Conservation (phyloP, 2,329 filamentous ascomycete species). For the Cladosporium sp. region DNA sequence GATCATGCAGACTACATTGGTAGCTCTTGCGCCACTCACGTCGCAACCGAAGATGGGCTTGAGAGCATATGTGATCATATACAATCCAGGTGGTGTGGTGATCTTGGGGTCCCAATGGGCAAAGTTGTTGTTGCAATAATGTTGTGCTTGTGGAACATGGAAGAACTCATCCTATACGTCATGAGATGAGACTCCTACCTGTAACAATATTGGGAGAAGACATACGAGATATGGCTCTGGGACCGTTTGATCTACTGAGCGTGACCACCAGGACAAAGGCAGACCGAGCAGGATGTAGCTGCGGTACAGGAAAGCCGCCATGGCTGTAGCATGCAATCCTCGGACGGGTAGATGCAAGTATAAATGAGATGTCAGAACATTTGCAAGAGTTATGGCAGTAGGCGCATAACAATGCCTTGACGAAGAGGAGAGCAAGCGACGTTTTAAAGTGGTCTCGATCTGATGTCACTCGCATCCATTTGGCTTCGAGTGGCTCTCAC, state of each 20-base stretch:
- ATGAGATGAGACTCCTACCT: constrained; percentile 23
- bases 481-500: background rate
- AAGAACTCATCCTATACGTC: constrained; percentile 73
- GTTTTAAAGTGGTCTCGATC: background rate
- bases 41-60: constrained; percentile 32
- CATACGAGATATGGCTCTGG: constrained; percentile 57
- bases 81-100: constrained; percentile 86
- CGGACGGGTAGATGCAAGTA: background rate
- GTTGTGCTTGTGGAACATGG: constrained; percentile 85
- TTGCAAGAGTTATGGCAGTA: too few relatives aligned
- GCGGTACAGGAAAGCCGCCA: background rate
- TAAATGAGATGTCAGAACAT: background rate
- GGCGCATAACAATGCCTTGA: background rate
- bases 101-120: constrained; percentile 91
- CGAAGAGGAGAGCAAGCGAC: background rate
- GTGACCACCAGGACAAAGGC: constrained; percentile 24
- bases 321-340: background rate
- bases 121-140: constrained; percentile 74
- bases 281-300: constrained; percentile 10
- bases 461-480: constrained; percentile 1
- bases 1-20: constrained; percentile 12
- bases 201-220: constrained; percentile 9
- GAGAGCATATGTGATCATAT: constrained; percentile 39
- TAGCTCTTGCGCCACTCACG: background rate
- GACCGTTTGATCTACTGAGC: constrained; percentile 44